Conservation (phyloP, 352 stramenopile genomes). For the Phytophthora nicotianae region DNA sequence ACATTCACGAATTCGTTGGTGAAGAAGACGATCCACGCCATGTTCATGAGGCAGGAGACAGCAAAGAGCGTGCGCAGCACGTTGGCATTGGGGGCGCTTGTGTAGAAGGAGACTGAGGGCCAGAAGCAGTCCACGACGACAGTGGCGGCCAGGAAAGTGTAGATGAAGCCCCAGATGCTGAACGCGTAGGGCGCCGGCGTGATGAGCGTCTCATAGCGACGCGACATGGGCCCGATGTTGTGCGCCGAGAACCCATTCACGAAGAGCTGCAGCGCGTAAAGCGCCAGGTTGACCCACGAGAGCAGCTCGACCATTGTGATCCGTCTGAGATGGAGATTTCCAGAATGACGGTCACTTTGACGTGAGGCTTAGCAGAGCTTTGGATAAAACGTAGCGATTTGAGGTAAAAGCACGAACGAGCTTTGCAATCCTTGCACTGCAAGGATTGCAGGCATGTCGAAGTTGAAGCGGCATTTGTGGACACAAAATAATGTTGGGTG, state of each 20-base stretch:
- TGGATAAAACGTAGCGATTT: slow-evolving; percentile 24
- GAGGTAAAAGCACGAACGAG: slow-evolving; percentile 6
- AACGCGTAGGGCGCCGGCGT: slow-evolving; percentile 79
- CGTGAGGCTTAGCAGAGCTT: neutral
- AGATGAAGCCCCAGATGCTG: slow-evolving; percentile 84
- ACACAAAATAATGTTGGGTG: neutral
- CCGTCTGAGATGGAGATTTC: neutral
- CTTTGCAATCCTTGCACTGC: too few species aligned
- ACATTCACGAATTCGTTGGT: slow-evolving; percentile 66
- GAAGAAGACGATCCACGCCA: slow-evolving; percentile 76
- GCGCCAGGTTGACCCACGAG: slow-evolving; percentile 59
- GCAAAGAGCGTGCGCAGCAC: slow-evolving; percentile 67
- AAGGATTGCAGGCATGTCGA: too few species aligned
- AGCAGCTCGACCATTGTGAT: slow-evolving; percentile 41
- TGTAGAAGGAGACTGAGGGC: slow-evolving; percentile 63
- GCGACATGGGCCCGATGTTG: slow-evolving; percentile 60
- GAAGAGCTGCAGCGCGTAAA: slow-evolving; percentile 69
- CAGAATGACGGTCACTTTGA: slow-evolving; percentile 11
- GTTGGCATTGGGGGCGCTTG: slow-evolving; percentile 47
- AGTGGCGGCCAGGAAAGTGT: slow-evolving; percentile 64
- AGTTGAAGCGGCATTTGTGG: neutral
- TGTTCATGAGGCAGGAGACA: slow-evolving; percentile 68
- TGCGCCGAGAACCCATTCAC: slow-evolving; percentile 59
- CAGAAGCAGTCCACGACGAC: slow-evolving; percentile 74
- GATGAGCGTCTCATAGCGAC: slow-evolving; percentile 74